Base-by-base conservation (phyloP, 106 monocot genomes). In the Triglochin maritima region DNA sequence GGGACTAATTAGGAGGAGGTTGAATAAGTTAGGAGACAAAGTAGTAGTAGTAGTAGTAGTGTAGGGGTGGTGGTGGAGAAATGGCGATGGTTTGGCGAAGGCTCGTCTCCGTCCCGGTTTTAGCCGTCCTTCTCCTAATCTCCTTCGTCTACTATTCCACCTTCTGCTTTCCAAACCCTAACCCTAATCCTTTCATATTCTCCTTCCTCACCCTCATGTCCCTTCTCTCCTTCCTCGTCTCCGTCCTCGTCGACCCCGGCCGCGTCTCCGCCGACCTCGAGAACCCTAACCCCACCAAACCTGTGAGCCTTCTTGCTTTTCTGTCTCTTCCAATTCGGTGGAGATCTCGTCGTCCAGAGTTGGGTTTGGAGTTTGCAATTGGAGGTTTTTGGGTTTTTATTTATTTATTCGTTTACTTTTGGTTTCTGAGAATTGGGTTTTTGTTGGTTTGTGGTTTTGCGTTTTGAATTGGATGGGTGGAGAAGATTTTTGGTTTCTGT, bases 141-240 rank as follows among this genome's bases (percentile, higher is more conserved):
- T 14, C 29, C 5, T 44, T 74, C 44, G 59, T 74, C 50, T 57
- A 74, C 67, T 74, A 67, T 59, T 42, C 59, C 41, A 67, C 59
- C 5, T 13, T 67, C 17, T 74, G 57, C 67, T 41, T 67, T 59
- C 3, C 59, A 57, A 29, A 10, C 14, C 41, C 51, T 49, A 0
- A 59, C 9, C 42, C 11, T 9, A 58, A 66, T 43, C 50, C 51
- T 5, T 49, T 67, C 6, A 11, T 48, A 47, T 74, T 74, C 67
- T 67, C 65, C 48, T 74, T 59, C 74, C 41, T 66, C 49, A 59
- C 66, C 41, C 8, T 59, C 50, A 74, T 74, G 74, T 74, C 67
- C 66, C 15, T 74, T 16, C n/a, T 55, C 8, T 74, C 74, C 56
- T 74, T 74, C 74, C 50, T 59, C 51, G 66, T 67, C 12, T 47